Base-by-base conservation (phyloP, 2,329 filamentous ascomycete species). In the Pseudopithomyces maydicus region DNA sequence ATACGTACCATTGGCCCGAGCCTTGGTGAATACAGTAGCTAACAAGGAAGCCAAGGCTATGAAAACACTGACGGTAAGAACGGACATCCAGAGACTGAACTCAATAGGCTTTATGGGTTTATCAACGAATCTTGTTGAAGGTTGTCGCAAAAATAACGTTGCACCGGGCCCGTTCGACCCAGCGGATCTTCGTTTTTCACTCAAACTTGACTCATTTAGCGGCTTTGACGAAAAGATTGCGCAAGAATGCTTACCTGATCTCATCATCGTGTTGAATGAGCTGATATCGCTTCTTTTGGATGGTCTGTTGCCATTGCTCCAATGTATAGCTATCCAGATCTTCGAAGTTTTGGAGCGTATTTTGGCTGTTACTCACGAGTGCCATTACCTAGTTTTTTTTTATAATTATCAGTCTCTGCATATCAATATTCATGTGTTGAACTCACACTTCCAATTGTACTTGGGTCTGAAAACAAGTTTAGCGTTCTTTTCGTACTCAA, bases 401-500 rank as follows among this genome's bases (percentile, higher is more conserved):
- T 8, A 43, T 22, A n/a, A 38, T 4, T 2, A 14, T 43, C 10
- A 43, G 2, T 20, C 14, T 42, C 6, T 20, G 39, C 12, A 10
- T 20, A 10, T n/a, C n/a, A 20, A 11, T 7, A 12, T 2, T 22
- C 20, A 22, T 22, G 41, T 7, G n/a, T 10, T 3, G 39, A 12
- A 43, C 42, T 44, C 26, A 45, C 23, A 2, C 69, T 64, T 0
- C 72, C 70, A 5, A 80, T 67, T 0, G 73, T 76, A 19, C 57
- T 69, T 0, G 77, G 78, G 59, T 80, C 71, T 0, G 68, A 66
- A 0, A 33, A 39, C 1, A 78, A 48, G n/a, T 62, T 63, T 5
- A 60, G 52, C 1, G 35, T 54, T 8, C 69, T 65, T 0, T 44
- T 60, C 0, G 59, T 6, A 0, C 69, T 73, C 1, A 71, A 33